These are phyloP conservation scores for Fusarium torreyae DNA, from an alignment of 2,329 filamentous ascomycete species.

Conservation along the genomic window DNA sequence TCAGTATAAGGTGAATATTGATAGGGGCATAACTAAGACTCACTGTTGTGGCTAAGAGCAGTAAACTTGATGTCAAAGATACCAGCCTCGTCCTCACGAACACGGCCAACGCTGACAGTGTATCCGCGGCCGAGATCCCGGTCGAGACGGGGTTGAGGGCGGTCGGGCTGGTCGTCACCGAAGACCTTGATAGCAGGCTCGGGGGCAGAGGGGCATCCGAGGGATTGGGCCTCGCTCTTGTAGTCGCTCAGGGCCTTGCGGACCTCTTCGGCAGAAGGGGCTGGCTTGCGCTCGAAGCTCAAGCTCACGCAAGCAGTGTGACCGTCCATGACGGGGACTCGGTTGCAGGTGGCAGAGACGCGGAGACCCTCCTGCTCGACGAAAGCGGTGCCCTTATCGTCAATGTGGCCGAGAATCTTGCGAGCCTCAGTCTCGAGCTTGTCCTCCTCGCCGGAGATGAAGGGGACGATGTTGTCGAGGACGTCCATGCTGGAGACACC, in stretches of 20 bases:
- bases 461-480: slow-evolving; percentile 95
- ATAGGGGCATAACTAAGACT: slow-evolving; percentile 49
- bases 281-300: slow-evolving; percentile 81
- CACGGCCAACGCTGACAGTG: slow-evolving; percentile 89
- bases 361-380: slow-evolving; percentile 80
- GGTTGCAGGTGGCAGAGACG: slow-evolving; percentile 90
- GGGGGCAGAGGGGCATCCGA: slow-evolving; percentile 92
- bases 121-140: slow-evolving; percentile 89
- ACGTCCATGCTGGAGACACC: slow-evolving; percentile 96
- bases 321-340: slow-evolving; percentile 94
- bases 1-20: slow-evolving; percentile 13
- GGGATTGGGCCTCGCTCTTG: slow-evolving; percentile 82
- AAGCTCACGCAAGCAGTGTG: slow-evolving; percentile 96
- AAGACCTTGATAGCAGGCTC: slow-evolving; percentile 86
- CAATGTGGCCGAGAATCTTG: slow-evolving; percentile 89
- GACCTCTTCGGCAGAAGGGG: slow-evolving; percentile 82
- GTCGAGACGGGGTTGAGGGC: slow-evolving; percentile 92
- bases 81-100: slow-evolving; percentile 87
- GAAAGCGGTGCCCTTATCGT: slow-evolving; percentile 80
- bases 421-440: slow-evolving; percentile 95
- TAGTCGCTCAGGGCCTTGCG: slow-evolving; percentile 86
- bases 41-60: slow-evolving; percentile 85
- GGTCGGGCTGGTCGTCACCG: slow-evolving; percentile 80
- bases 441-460: slow-evolving; percentile 93
- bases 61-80: slow-evolving; percentile 98